Evolutionary conservation across 768 basidiomycete genomes (phyloP), one percentile per base, ranked within the genome.

Genomic region (Rhizopogon rudus): DNA sequence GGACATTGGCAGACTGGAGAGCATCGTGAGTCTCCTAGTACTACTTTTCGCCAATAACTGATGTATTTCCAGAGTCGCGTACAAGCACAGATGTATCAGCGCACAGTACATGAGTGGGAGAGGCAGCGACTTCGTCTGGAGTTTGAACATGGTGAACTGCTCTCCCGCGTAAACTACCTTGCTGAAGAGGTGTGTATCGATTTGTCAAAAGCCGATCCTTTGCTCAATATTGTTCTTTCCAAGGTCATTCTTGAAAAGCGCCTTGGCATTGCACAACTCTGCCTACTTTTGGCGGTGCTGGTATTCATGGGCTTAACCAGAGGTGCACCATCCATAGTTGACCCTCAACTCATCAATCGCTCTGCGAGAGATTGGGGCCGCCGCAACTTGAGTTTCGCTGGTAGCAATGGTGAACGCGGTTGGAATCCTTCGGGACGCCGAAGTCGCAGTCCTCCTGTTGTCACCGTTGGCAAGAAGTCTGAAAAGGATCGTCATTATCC

Each of bases 211-310:
- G n/a, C 10, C 29, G 6, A n/a, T 14, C 31, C 42, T 13, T 8
- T 51, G 37, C 44, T 64, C 51, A 52, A 37, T 40, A 28, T 12
- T 31, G 45, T 33, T 22, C 33, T 20, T 44, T 52, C 25, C 45
- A 37, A 96, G 91, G 83, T 97, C 33, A 73, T 86, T 0, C 78
- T 94, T 49, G 95, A 97, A 70, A 94, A 96, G 63, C 86, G 93
- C 2, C 80, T 97, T 0, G 87, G 93, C 2, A 83, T 97, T 20
- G 89, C 88, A 0, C 95, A 98, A 63, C 78, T 98, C 0, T 85
- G 88, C 65, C 77, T 95, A 6, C 77, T 96, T 5, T 76, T 97
- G 3, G 82, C 87, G 0, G 87, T 97, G 9, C 79, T 96, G 17
- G 75, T 93, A 12, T 93, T 97, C 67, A 88, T 96, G 71, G 83